Percentiles rank a stretch among this genome's conserved stretches.
Evolutionary conservation across 148 eudicot species (phyloP).

Genomic region (Rhododendron griersonianum): DNA sequence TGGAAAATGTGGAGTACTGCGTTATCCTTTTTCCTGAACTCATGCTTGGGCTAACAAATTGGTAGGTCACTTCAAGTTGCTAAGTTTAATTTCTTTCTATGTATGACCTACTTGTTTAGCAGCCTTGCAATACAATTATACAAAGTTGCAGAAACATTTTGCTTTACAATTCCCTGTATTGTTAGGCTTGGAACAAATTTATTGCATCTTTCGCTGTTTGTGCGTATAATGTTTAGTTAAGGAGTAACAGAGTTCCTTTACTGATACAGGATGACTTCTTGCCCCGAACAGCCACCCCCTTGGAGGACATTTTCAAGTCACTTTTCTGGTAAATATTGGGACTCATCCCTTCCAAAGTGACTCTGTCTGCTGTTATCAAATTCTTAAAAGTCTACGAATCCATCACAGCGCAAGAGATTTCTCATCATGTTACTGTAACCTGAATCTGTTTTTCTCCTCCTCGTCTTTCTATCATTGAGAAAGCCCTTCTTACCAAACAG

Average conservation of each 20-base stretch:
- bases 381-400: background rate
- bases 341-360: background rate
- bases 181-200: background rate
- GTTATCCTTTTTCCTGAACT: background rate
- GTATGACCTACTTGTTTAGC: background rate
- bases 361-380: background rate
- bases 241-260: background rate
- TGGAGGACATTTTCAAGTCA: slow-evolving; percentile 96
- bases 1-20: background rate
- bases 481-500: background rate
- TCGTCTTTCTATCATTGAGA: background rate
- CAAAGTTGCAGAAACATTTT: background rate
- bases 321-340: slow-evolving; percentile 67
- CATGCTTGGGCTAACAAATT: background rate
- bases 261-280: slow-evolving; percentile 86
- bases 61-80: background rate
- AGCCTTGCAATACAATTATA: background rate
- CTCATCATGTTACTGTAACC: background rate
- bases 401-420: background rate
- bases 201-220: background rate
- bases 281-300: slow-evolving; percentile 96
- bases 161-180: background rate
- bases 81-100: background rate
- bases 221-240: background rate
- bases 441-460: background rate